Evolutionary conservation across 306 rosid species (phyloP).

Genomic region (Neltuma alba): DNA sequence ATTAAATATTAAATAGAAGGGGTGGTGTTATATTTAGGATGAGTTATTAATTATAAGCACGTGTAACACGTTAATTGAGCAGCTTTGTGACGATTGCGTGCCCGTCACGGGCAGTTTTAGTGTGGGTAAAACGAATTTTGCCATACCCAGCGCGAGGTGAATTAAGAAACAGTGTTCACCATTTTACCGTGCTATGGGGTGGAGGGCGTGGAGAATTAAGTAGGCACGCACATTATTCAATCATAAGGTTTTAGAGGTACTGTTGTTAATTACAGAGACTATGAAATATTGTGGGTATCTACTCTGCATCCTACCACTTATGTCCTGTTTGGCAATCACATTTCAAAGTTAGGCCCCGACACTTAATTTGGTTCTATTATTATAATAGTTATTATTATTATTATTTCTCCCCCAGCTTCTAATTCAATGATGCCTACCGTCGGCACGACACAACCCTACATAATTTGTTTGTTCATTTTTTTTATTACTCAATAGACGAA

Average conservation of each 20-base stretch:
- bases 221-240: background rate
- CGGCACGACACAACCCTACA: background rate
- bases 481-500: too few species aligned
- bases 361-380: background rate
- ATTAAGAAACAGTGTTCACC: background rate
- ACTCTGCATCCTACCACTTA: background rate
- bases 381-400: too few species aligned
- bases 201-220: background rate
- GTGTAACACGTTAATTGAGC: background rate
- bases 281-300: constrained; percentile 5
- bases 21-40: too few species aligned
- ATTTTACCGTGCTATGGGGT: background rate
- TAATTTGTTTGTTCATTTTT: background rate
- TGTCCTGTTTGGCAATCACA: background rate
- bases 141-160: background rate
- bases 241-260: background rate
- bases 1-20: too few species aligned
- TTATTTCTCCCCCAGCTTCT: background rate
- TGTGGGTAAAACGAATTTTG: constrained; percentile 7
- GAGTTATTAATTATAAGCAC: too few species aligned
- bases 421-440: background rate
- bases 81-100: background rate
- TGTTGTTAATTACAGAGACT: background rate
- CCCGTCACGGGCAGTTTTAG: too few species aligned
- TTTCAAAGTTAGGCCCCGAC: background rate